phyloP scores from a whole-genome alignment of 202 grass and related monocot genomes.

The Elaeis oleifera region DNA sequence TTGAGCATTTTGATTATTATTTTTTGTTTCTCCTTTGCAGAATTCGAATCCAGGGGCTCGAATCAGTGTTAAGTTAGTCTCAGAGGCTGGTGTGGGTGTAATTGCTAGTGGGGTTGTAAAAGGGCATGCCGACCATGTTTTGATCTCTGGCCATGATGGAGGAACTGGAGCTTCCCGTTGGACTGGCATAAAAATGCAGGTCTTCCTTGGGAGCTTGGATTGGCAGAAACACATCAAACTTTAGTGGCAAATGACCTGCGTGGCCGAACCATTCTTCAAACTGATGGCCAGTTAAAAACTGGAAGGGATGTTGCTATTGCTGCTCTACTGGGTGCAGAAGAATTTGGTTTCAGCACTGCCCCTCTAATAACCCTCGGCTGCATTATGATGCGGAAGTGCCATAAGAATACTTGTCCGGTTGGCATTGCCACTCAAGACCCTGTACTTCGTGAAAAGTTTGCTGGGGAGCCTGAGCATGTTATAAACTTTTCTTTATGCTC shows the following conservation, averaged over 20 bases:
- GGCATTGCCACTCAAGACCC: conserved; percentile 99
- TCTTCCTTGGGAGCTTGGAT: conserved; percentile 98
- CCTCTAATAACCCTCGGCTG: conserved; percentile 96
- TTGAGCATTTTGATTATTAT: not conserved
- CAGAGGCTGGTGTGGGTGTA: conserved; percentile 90
- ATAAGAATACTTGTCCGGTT: conserved; percentile 92
- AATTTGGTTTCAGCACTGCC: conserved; percentile 98
- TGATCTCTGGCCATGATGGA: conserved; percentile 96
- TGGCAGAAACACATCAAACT: conserved; percentile 97
- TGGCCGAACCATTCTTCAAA: conserved; percentile 88
- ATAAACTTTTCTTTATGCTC: conserved; percentile 99
- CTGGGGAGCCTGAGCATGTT: conserved; percentile 94
- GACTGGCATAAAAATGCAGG: conserved; percentile 99
- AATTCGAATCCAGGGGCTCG: conserved; percentile 81
- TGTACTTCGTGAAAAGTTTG: conserved; percentile 87
- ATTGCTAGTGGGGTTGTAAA: conserved; percentile 97
- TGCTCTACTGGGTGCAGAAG: conserved; percentile 90
- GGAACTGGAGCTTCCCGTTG: conserved; percentile 95
- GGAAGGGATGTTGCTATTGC: conserved; percentile 96
- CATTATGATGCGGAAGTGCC: conserved; percentile 99
- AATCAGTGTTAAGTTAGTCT: conserved; percentile 93
- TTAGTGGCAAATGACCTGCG: conserved; percentile 87
- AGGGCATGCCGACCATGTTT: conserved; percentile 90
- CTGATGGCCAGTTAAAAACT: conserved; percentile 96
- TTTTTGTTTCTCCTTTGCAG: conserved; percentile 30